Evolutionary conservation across 306 rosid genomes (phyloP).

Genomic region (Prunus davidiana): DNA sequence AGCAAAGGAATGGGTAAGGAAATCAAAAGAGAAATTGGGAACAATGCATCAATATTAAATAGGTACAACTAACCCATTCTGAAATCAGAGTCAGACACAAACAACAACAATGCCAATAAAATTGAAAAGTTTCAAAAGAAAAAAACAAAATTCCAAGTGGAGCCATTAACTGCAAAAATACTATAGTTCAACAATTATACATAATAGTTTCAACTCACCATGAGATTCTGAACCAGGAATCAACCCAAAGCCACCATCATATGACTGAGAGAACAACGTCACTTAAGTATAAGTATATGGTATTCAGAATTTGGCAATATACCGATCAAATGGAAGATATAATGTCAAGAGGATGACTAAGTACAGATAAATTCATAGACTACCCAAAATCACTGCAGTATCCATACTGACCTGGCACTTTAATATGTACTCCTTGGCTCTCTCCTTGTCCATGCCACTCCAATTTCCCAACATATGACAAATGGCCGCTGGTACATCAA

Average conservation of each 20-base stretch:
- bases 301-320: neutral
- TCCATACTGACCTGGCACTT: conserved; percentile 74
- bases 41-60: neutral
- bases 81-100: neutral
- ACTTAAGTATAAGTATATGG: neutral
- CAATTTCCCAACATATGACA: conserved; percentile 80
- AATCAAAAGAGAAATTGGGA: neutral
- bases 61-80: neutral
- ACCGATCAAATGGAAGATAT: conserved; percentile 8
- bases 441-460: conserved; percentile 96
- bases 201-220: conserved; percentile 58
- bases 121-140: neutral
- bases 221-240: conserved; percentile 95
- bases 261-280: conserved; percentile 57
- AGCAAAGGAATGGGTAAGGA: neutral
- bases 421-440: conserved; percentile 72
- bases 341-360: neutral
- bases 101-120: neutral
- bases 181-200: neutral
- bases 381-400: conserved; percentile 8
- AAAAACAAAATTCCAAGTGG: neutral
- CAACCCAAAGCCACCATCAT: conserved; percentile 97
- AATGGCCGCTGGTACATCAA: conserved; percentile 67
- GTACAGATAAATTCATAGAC: neutral
- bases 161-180: neutral